Evolutionary conservation across 2,329 filamentous ascomycete genomes (phyloP).

Genomic region (Karstenula rhodostoma): DNA sequence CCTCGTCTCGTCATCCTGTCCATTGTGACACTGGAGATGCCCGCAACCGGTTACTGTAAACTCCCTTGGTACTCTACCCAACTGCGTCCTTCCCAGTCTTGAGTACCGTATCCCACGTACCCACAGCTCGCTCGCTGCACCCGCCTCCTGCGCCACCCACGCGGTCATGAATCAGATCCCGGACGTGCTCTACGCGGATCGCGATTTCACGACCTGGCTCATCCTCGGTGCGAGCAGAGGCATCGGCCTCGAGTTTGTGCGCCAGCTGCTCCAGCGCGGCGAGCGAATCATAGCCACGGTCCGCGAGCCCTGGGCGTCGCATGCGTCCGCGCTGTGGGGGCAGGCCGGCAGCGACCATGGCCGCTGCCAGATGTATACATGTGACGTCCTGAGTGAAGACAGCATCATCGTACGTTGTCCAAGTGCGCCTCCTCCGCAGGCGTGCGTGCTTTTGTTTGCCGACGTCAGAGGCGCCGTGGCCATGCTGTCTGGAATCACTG

Average conservation of each 20-base stretch:
- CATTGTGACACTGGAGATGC: background rate
- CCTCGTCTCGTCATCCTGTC: background rate
- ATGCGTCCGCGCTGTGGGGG: constrained; percentile 53
- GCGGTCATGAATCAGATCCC: constrained; percentile 53
- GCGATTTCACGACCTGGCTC: constrained; percentile 55
- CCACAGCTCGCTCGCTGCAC: constrained; percentile 10
- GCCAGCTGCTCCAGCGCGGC: constrained; percentile 57
- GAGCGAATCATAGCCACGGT: constrained; percentile 62
- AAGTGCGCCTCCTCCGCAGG: background rate
- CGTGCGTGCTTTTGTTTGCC: background rate
- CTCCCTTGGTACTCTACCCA: background rate
- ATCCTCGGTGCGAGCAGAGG: constrained; percentile 58
- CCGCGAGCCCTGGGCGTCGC: constrained; percentile 51
- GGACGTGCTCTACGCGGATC: constrained; percentile 51
- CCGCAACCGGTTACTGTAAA: background rate
- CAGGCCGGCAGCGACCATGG: constrained; percentile 55
- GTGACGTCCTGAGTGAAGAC: constrained; percentile 62
- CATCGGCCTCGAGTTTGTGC: constrained; percentile 62
- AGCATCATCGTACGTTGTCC: constrained; percentile 57
- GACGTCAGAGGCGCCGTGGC: background rate
- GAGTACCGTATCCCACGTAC: constrained; percentile 6
- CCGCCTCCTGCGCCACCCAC: constrained; percentile 15
- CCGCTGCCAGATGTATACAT: constrained; percentile 58
- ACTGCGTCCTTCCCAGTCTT: background rate
- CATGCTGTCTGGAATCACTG: too few species aligned